phyloP scores from a whole-genome alignment of 768 basidiomycete genomes.

The Cystobasidium ongulense region DNA sequence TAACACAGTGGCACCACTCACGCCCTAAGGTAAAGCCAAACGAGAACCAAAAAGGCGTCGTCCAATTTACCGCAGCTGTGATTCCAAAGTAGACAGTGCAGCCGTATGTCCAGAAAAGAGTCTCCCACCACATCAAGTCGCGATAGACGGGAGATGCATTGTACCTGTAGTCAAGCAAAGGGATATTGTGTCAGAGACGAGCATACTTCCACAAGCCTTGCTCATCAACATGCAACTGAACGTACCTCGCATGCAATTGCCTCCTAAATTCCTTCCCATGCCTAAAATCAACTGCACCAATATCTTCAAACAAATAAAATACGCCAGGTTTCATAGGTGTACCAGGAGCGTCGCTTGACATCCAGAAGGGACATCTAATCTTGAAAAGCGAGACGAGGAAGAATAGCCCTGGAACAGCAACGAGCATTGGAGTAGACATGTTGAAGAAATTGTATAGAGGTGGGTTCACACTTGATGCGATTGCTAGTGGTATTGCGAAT shows the following conservation, averaged over 20 bases:
- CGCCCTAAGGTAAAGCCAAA: constrained; percentile 36
- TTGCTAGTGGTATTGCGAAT: constrained; percentile 36
- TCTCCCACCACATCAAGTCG: constrained; percentile 37
- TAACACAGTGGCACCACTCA: not conserved
- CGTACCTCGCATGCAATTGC: constrained; percentile 36
- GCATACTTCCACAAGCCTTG: too few species aligned
- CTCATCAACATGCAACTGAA: not conserved
- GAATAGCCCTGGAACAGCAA: constrained; percentile 34
- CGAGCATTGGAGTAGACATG: constrained; percentile 30
- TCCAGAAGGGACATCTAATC: constrained; percentile 31
- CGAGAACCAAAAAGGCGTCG: constrained; percentile 31
- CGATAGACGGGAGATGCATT: constrained; percentile 41
- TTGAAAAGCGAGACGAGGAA: constrained; percentile 36
- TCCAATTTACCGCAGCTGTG: constrained; percentile 39
- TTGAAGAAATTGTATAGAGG: constrained; percentile 10
- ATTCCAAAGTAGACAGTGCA: constrained; percentile 35
- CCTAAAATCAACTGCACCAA: constrained; percentile 42
- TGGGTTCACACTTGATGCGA: constrained; percentile 33
- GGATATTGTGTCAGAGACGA: too few species aligned
- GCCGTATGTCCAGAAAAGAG: constrained; percentile 36
- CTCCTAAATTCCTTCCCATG: constrained; percentile 38
- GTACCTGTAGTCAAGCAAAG: constrained; percentile 39
- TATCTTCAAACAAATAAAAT: constrained; percentile 41
- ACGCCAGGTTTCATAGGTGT: constrained; percentile 38
- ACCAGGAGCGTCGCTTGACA: constrained; percentile 39